These are phyloP conservation scores for Rosa multiflora DNA, from an alignment of 306 rosid genomes.

Conservation along the genomic window DNA sequence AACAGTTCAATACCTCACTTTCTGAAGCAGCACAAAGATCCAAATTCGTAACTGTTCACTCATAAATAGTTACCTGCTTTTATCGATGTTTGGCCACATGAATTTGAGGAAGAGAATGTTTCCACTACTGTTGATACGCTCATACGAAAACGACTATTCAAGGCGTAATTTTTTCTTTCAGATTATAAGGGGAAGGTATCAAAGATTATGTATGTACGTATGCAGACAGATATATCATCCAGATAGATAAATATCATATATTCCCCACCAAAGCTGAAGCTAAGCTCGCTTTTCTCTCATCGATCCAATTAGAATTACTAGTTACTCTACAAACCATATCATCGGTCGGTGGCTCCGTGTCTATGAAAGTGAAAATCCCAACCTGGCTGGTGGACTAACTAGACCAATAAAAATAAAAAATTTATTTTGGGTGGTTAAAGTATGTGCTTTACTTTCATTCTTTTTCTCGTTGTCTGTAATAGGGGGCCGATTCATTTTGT, in stretches of 20 bases:
- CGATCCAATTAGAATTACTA: not conserved
- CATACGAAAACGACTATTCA: slow-evolving; percentile 29
- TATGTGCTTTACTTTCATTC: too few species aligned
- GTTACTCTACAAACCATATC: not conserved
- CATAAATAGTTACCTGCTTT: slow-evolving; percentile 32
- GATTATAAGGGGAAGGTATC: not conserved
- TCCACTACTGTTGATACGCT: slow-evolving; percentile 44
- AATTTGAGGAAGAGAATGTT: slow-evolving; percentile 44
- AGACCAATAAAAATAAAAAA: too few species aligned
- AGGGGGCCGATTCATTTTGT: too few species aligned
- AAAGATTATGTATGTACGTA: slow-evolving; percentile 16
- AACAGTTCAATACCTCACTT: slow-evolving; percentile 14
- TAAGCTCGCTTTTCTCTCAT: not conserved
- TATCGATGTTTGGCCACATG: slow-evolving; percentile 23
- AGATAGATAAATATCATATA: not conserved
- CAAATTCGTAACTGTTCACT: slow-evolving; percentile 60
- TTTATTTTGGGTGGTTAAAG: too few species aligned
- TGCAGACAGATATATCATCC: not conserved
- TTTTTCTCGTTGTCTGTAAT: too few species aligned
- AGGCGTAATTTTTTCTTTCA: not conserved
- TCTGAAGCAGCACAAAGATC: slow-evolving; percentile 26
- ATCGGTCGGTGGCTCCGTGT: not conserved
- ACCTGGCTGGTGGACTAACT: too few species aligned
- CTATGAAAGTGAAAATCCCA: not conserved
- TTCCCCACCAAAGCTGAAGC: slow-evolving; percentile 3